Conservation (phyloP, 331 rosid genomes). For the Malus hybrid region DNA sequence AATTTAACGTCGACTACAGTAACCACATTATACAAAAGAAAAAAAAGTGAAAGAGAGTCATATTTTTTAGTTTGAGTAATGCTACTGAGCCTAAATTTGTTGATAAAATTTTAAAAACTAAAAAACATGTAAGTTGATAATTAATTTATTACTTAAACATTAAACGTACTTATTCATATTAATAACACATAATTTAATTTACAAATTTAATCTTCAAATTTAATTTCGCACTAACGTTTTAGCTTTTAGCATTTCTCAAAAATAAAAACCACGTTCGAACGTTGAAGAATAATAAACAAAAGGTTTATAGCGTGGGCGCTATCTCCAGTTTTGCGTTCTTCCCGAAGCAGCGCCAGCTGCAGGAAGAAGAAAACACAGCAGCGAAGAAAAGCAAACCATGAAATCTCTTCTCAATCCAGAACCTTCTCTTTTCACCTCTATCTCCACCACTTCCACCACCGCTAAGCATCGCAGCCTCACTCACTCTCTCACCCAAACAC, state of each 20-base stretch:
- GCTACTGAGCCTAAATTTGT: no score
- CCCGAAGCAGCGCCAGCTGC: neutral
- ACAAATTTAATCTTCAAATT: no score
- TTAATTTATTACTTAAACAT: no score
- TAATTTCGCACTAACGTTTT: no score
- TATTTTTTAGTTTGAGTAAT: no score
- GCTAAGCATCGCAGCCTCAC: slow-evolving; percentile 15
- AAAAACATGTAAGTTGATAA: no score
- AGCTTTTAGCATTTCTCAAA: neutral
- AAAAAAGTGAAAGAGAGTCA: no score
- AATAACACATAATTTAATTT: no score
- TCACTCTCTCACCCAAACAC: slow-evolving; percentile 15
- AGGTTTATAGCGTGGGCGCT: neutral
- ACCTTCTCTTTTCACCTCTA: slow-evolving; percentile 18
- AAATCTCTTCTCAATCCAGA: slow-evolving; percentile 42
- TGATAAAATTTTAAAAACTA: no score
- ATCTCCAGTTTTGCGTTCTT: neutral
- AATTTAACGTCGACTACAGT: no score
- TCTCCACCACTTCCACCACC: slow-evolving; percentile 26
- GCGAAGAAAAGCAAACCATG: slow-evolving; percentile 32
- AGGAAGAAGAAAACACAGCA: neutral
- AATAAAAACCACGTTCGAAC: neutral
- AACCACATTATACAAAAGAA: no score
- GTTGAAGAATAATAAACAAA: neutral
- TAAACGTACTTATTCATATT: no score